Evolutionary conservation across 768 basidiomycete species (phyloP).

Genomic region (Exidia glandulosa): DNA sequence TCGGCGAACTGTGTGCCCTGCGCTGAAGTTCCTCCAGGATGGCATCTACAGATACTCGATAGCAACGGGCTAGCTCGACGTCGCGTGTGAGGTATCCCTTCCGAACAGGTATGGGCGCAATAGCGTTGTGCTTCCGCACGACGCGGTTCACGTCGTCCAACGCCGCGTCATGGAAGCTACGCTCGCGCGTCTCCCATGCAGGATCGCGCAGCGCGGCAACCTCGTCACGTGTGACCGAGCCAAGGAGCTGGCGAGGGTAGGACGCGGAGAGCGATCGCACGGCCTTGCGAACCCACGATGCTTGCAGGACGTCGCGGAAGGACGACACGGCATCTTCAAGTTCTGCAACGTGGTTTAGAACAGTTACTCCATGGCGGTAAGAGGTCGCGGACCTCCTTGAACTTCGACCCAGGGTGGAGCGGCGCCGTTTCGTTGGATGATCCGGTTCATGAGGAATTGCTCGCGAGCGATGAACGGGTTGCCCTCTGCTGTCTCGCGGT

Average conservation of each 20-base stretch:
- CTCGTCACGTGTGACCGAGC: background rate
- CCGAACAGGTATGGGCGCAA: constrained; percentile 72
- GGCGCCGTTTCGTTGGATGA: constrained; percentile 71
- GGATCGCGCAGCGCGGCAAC: constrained; percentile 33
- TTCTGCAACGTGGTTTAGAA: constrained; percentile 9
- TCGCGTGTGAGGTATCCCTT: constrained; percentile 45
- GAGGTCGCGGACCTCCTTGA: constrained; percentile 44
- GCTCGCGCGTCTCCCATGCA: constrained; percentile 62
- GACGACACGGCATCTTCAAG: constrained; percentile 34
- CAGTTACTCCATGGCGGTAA: background rate
- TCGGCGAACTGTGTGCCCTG: too few species aligned
- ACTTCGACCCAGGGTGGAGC: constrained; percentile 81
- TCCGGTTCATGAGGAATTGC: constrained; percentile 79
- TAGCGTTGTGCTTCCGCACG: constrained; percentile 67
- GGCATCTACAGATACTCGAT: background rate
- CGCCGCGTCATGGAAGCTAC: constrained; percentile 55
- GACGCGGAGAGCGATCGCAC: constrained; percentile 45
- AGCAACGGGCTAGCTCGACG: constrained; percentile 35
- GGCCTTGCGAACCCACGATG: constrained; percentile 68
- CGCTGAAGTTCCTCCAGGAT: background rate
- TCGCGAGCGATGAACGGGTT: constrained; percentile 63
- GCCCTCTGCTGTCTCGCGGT: constrained; percentile 30
- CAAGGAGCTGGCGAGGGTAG: constrained; percentile 13
- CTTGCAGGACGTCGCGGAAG: constrained; percentile 54
- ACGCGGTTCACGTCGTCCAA: constrained; percentile 62